Evolutionary conservation across 345 rosid genomes (phyloP).

Genomic region (Acer saccharum): DNA sequence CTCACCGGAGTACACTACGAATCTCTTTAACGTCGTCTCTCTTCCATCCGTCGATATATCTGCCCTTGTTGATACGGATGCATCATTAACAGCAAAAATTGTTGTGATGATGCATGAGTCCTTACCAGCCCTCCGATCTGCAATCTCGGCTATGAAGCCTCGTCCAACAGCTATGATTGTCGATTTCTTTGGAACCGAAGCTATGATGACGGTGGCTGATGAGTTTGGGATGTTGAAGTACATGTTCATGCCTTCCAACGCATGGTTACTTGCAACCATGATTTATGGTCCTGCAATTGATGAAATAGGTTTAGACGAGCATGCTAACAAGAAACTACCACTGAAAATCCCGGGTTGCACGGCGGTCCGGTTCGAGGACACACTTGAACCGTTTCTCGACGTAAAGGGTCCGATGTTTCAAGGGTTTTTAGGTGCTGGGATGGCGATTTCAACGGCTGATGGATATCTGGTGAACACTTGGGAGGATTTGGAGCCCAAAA

Average conservation of each 20-base stretch:
- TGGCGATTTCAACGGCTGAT: conserved; percentile 40
- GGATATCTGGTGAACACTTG: conserved; percentile 65
- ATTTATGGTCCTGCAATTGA: conserved; percentile 42
- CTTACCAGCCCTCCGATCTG: conserved; percentile 20
- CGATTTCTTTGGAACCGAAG: conserved; percentile 51
- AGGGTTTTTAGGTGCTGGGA: conserved; percentile 19
- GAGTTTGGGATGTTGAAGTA: conserved; percentile 50
- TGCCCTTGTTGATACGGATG: background rate
- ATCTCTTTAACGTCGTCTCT: conserved; percentile 23
- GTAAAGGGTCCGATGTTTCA: conserved; percentile 22
- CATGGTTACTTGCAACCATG: conserved; percentile 48
- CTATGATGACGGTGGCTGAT: conserved; percentile 40
- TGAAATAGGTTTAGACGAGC: conserved; percentile 28
- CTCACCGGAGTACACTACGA: background rate
- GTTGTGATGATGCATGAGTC: conserved; percentile 20
- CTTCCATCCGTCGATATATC: conserved; percentile 36
- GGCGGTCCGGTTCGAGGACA: conserved; percentile 46
- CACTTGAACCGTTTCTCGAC: conserved; percentile 33
- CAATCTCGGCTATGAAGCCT: conserved; percentile 19
- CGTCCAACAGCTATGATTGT: conserved; percentile 42
- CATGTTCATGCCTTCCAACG: conserved; percentile 44
- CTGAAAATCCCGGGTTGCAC: conserved; percentile 55
- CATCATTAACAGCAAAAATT: background rate
- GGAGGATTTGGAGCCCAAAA: conserved; percentile 41
- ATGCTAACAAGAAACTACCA: conserved; percentile 23